Evolutionary conservation across 164 flowering plant species (phyloP).

Genomic region (Berberis vulgaris): DNA sequence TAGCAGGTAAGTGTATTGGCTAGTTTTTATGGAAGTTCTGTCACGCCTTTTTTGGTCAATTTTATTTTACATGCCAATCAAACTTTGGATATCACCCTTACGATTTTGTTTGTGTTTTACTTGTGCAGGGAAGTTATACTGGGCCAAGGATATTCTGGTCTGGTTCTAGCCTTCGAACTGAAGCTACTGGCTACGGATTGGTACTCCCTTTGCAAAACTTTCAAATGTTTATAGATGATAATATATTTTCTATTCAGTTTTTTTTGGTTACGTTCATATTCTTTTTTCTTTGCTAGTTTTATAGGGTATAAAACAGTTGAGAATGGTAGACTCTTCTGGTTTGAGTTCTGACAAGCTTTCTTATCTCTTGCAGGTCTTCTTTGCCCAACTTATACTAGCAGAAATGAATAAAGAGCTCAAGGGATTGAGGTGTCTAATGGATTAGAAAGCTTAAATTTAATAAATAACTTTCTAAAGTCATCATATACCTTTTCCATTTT

Average conservation of each 20-base stretch:
- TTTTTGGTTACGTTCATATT: neutral
- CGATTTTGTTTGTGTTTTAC: slow-evolving; percentile 21
- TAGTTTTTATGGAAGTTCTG: too few relatives aligned
- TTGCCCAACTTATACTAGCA: slow-evolving; percentile 87
- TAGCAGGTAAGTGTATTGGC: too few relatives aligned
- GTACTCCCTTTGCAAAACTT: slow-evolving; percentile 24
- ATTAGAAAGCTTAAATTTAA: too few relatives aligned
- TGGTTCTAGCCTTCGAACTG: slow-evolving; percentile 94
- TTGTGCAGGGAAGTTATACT: slow-evolving; percentile 97
- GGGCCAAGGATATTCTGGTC: slow-evolving; percentile 95
- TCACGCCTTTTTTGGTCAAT: too few relatives aligned
- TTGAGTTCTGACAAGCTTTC: neutral
- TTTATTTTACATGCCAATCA: too few relatives aligned
- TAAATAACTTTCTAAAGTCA: slow-evolving; percentile 6
- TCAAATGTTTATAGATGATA: neutral
- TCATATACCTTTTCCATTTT: too few relatives aligned
- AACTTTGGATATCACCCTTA: neutral
- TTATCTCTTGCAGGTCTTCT: slow-evolving; percentile 63
- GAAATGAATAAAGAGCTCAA: slow-evolving; percentile 94
- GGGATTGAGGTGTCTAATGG: slow-evolving; percentile 65
- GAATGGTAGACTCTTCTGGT: neutral
- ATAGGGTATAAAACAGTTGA: too few relatives aligned
- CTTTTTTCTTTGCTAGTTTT: too few relatives aligned
- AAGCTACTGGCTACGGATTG: slow-evolving; percentile 99
- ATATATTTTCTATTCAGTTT: neutral